A percentile compares a stretch with the other conserved stretches of the same genome.
phyloP scores from a whole-genome alignment of 306 rosid genomes.

The Sophora flavescens region DNA sequence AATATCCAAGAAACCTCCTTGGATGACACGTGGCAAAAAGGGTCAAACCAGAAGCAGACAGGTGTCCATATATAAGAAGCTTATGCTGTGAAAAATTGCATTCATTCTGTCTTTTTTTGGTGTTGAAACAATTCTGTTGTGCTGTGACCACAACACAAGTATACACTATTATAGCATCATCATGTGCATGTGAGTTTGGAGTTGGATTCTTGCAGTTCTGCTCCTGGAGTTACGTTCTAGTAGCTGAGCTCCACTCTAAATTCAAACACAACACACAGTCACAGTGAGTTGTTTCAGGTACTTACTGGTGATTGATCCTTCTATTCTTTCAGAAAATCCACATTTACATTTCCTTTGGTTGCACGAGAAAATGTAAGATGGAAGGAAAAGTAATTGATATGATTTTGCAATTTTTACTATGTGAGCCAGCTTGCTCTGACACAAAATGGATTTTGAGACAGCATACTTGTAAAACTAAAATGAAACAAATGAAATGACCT shows the following conservation, averaged over 20 bases:
- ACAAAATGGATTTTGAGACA: too few relatives aligned
- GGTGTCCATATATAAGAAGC: conserved; percentile 20
- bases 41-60: conserved; percentile 30
- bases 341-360: neutral
- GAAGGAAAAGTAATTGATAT: neutral
- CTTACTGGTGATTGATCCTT: neutral
- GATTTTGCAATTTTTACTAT: neutral
- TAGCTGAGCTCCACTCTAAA: neutral
- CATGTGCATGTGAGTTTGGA: neutral
- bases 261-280: neutral
- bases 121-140: neutral
- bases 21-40: conserved; percentile 23
- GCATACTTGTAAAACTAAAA: too few relatives aligned
- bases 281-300: neutral
- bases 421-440: neutral
- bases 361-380: neutral
- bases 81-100: neutral
- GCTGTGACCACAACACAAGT: too few relatives aligned
- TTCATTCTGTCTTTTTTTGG: neutral
- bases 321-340: neutral
- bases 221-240: neutral
- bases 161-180: neutral
- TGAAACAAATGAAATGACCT: too few relatives aligned
- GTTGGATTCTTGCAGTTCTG: neutral
- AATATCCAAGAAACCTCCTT: neutral